Evolutionary conservation across 2,329 filamentous ascomycete species (phyloP).

Genomic region (Dothistroma pini): DNA sequence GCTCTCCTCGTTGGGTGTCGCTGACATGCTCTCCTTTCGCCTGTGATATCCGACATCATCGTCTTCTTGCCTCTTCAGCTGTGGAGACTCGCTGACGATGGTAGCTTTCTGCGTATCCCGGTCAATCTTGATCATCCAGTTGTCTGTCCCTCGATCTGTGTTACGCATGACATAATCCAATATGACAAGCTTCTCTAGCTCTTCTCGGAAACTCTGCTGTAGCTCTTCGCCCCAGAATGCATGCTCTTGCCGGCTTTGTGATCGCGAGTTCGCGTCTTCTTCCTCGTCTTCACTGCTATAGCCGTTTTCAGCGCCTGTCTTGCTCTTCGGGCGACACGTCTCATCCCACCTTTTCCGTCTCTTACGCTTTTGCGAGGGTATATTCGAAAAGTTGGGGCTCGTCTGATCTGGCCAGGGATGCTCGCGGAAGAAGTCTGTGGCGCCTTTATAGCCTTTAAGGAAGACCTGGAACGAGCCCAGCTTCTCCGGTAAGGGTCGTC

Average conservation of each 20-base stretch:
- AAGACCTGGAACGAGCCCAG: conserved; percentile 97
- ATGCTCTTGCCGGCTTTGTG: conserved; percentile 38
- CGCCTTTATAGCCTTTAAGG: conserved; percentile 93
- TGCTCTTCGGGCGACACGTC: conserved; percentile 66
- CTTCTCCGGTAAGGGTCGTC: conserved; percentile 82
- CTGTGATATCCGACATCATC: conserved; percentile 29
- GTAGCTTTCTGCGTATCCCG: conserved; percentile 77
- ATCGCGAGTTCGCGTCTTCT: conserved; percentile 5
- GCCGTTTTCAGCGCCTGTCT: conserved; percentile 52
- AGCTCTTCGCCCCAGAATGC: conserved; percentile 85
- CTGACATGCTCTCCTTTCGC: conserved; percentile 78
- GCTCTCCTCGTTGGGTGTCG: conserved; percentile 41
- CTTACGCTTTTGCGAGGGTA: conserved; percentile 62
- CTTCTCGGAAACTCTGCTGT: conserved; percentile 89
- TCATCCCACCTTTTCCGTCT: conserved; percentile 75
- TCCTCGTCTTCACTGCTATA: conserved; percentile 32
- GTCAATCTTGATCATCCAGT: conserved; percentile 99
- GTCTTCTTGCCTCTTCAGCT: conserved; percentile 47
- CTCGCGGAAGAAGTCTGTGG: conserved; percentile 90
- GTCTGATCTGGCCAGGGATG: conserved; percentile 96
- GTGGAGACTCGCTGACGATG: conserved; percentile 80
- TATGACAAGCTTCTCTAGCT: conserved; percentile 95
- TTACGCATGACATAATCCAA: conserved; percentile 99
- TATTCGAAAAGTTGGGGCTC: conserved; percentile 59
- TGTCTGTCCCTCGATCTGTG: conserved; percentile 92